Base-by-base conservation (phyloP, 2,329 filamentous ascomycete species). In the Xylaria hypoxylon region DNA sequence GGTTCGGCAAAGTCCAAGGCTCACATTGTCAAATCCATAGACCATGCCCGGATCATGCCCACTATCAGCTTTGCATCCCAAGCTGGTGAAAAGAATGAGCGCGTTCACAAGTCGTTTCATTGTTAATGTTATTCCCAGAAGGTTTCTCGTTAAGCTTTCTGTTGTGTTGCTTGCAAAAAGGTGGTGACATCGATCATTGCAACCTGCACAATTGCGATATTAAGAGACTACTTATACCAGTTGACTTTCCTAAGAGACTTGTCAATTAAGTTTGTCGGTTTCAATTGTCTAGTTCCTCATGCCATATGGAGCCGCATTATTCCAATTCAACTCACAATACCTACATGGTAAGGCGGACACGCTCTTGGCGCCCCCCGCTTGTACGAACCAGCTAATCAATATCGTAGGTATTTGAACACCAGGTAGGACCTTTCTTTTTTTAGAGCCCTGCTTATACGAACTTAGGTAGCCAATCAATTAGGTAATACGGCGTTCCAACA, bases 321-420 rank as follows among this genome's bases (percentile, higher is more conserved):
- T 62, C 47, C 17, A 40, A 48, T 47, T 57, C 19, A 57, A 38
- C 47, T 55, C 26, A 22, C 15, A 50, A 53, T 35, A 28, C 24
- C 13, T 53, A 64, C 26, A n/a, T n/a, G n/a, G n/a, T n/a, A n/a
- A n/a, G 26, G 24, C 42, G 10, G 17, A 35, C 19, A n/a, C 35
- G 31, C 11, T 57, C 50, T 48, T 42, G 22, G 50, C 28, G 57
- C 60, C 42, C 60, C 42, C 70, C 70, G 42, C 67, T 42, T 74
- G 62, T 73, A 75, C 73, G 73, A 75, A 69, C 62, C 7, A 68
- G 57, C 73, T 68, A 75, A 76, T 72, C 59, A 65, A 47, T 11
- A 48, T n/a, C n/a, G n/a, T n/a, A n/a, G n/a, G n/a, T n/a, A 40
- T 47, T 38, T 48, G n/a, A 22, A 24, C 7, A 28, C 8, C 28